Base-by-base conservation (phyloP, 2,329 filamentous ascomycete genomes). In the Corniculantispora saksenae region DNA sequence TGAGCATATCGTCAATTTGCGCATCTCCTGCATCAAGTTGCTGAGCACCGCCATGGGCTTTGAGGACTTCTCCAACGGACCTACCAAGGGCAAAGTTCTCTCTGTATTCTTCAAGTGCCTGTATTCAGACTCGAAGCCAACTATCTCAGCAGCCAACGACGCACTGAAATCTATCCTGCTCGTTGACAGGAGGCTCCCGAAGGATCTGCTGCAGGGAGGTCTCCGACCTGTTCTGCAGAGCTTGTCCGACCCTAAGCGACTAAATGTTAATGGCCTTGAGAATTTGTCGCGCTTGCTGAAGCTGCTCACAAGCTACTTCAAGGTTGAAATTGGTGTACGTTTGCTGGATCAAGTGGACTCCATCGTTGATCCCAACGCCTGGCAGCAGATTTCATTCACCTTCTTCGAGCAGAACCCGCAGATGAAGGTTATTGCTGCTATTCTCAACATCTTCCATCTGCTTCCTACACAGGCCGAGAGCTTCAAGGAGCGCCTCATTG, bases 61-160 rank as follows among this genome's bases (percentile, higher is more conserved):
- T 74, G 91, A 94, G 6, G 94, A 97, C 40, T 98, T 97, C 75
- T 90, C 90, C 66, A 93, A 92, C 62, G 89, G 86, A 1, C 73
- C 86, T 0, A 89, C 86, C 0, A 82, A 89, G 60, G 84, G 81
- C 1, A 88, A 87, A 73, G 97, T 98, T 56, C 94, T 99, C 21
- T 89, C 92, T 0, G 93, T 98, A 1, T 99, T 99, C 80, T 99
- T 99, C 85, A 98, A 97, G 74, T 96, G 92, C 45, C 83, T 99
- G 1, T 99, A 99, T 76, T 94, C 93, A 0, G 93, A 96, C 73
- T 96, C 94, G 3, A 89, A 91, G 55, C 92, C 94, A 48, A 97
- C 97, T 2, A 96, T 97, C 61, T 92, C 95, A 66, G 94, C 95
- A 5, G 95, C 96, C 8, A 97, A 97, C 73, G 89, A 92, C 67